Evolutionary conservation across 2,329 filamentous ascomycete species (phyloP).

Genomic region (Colletotrichum sp.): DNA sequence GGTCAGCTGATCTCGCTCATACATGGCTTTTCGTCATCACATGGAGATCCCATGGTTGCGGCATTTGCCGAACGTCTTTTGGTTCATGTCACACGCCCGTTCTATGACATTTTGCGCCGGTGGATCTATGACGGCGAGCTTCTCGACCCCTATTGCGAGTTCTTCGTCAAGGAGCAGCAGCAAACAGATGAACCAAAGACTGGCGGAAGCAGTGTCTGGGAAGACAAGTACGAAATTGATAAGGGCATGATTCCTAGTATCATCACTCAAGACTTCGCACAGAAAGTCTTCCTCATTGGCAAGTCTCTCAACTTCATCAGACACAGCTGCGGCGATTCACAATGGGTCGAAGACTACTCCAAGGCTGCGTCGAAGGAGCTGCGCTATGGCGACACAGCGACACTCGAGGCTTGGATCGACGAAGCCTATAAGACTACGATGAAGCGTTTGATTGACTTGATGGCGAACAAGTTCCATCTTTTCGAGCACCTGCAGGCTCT

Average conservation of each 20-base stretch:
- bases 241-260: conserved; percentile 90
- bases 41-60: conserved; percentile 93
- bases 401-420: conserved; percentile 90
- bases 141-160: conserved; percentile 93
- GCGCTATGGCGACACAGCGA: conserved; percentile 90
- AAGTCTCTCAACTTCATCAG: conserved; percentile 99
- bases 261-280: conserved; percentile 90
- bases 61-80: conserved; percentile 91
- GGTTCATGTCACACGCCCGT: conserved; percentile 86
- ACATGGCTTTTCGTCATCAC: conserved; percentile 89
- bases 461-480: conserved; percentile 93
- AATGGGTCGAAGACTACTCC: conserved; percentile 95
- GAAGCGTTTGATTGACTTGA: conserved; percentile 89
- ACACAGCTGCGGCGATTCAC: conserved; percentile 90
- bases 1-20: conserved; percentile 94
- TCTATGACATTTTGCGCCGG: conserved; percentile 93
- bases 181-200: conserved; percentile 46
- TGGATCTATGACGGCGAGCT: conserved; percentile 99
- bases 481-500: conserved; percentile 91
- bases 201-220: conserved; percentile 84
- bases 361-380: conserved; percentile 92
- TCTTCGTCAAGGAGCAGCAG: conserved; percentile 89
- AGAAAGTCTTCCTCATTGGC: conserved; percentile 95
- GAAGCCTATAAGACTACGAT: conserved; percentile 98
- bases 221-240: conserved; percentile 92